Percentiles rank a stretch among this genome's conserved stretches.
Evolutionary conservation across 495 filamentous ascomycete species (phyloP).

Genomic region (Thermothielavioides terrestris): DNA sequence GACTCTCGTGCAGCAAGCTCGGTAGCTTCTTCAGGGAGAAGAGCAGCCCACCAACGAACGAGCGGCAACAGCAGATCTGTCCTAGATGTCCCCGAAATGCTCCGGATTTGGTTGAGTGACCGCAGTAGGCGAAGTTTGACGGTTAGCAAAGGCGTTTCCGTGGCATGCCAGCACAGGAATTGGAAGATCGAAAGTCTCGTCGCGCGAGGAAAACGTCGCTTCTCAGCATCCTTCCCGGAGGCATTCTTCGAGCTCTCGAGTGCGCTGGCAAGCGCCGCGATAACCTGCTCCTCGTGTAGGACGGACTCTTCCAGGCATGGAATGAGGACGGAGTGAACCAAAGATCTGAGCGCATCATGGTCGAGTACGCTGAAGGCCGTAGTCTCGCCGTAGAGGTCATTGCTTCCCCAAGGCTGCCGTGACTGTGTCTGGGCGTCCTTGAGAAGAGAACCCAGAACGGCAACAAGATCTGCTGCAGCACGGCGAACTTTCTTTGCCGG

Average conservation of each 20-base stretch:
- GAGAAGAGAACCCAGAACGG: conserved; percentile 32
- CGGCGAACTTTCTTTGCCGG: conserved; percentile 61
- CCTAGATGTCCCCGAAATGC: conserved; percentile 55
- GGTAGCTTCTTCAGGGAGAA: conserved; percentile 33
- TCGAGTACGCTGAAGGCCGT: conserved; percentile 52
- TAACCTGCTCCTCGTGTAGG: conserved; percentile 59
- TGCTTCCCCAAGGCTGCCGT: conserved; percentile 26
- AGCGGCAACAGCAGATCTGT: conserved; percentile 62
- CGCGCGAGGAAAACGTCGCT: conserved; percentile 53
- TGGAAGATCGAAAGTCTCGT: conserved; percentile 55
- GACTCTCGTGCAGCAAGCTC: conserved; percentile 43
- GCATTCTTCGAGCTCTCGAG: conserved; percentile 40
- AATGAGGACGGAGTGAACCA: conserved; percentile 56
- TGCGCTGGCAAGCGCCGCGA: conserved; percentile 47
- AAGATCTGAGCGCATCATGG: conserved; percentile 43
- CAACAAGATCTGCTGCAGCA: conserved; percentile 58
- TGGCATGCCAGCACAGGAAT: conserved; percentile 67
- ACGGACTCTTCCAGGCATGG: conserved; percentile 75
- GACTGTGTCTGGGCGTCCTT: conserved; percentile 9
- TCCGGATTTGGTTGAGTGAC: conserved; percentile 62
- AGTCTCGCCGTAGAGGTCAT: conserved; percentile 42
- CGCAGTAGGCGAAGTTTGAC: conserved; percentile 62
- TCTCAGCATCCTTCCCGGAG: conserved; percentile 33
- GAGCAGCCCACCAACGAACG: conserved; percentile 53
- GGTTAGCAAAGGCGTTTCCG: conserved; percentile 53